Base-by-base conservation (phyloP, 768 basidiomycete species). In the Collybiopsis luxurians region DNA sequence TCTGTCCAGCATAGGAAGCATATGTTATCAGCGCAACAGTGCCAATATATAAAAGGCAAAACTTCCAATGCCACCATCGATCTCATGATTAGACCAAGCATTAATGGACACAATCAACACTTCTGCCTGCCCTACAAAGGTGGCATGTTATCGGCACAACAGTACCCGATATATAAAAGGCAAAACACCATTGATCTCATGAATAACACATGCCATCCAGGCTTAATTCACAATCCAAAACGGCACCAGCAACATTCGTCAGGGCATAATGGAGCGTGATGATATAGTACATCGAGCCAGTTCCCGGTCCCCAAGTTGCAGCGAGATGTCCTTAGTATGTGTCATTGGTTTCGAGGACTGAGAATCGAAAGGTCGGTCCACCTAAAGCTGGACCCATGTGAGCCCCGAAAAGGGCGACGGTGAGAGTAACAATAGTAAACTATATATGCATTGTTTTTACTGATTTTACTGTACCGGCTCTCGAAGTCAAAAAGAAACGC, bases 391-490 rank as follows among this genome's bases (percentile, higher is more conserved):
- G 71, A 23, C 72, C 74, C 2, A 76, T 72, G 55, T 75, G 78
- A 50, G 26, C 60, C 40, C 79, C 80, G 42, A 80, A 69, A 26
- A 80, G 59, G 1, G 71, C 73, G 28, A 80, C 72, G 2, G 68
- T 60, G 31, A 34, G 31, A 51, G 62, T 60, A 11, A 69, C 66
- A 51, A n/a, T n/a, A n/a, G n/a, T n/a, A n/a, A n/a, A n/a, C n/a
- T n/a, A n/a, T n/a, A n/a, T n/a, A n/a, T n/a, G n/a, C n/a, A n/a
- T n/a, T n/a, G n/a, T n/a, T n/a, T n/a, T n/a, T n/a, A n/a, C n/a
- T n/a, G n/a, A n/a, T n/a, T n/a, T n/a, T n/a, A n/a, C n/a, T n/a
- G n/a, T n/a, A n/a, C n/a, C n/a, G n/a, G n/a, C n/a, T n/a, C n/a
- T n/a, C n/a, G n/a, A n/a, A n/a, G n/a, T n/a, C n/a, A n/a, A n/a